Base-by-base conservation (phyloP, 2,329 filamentous ascomycete genomes). In the Talaromyces atroroseus region DNA sequence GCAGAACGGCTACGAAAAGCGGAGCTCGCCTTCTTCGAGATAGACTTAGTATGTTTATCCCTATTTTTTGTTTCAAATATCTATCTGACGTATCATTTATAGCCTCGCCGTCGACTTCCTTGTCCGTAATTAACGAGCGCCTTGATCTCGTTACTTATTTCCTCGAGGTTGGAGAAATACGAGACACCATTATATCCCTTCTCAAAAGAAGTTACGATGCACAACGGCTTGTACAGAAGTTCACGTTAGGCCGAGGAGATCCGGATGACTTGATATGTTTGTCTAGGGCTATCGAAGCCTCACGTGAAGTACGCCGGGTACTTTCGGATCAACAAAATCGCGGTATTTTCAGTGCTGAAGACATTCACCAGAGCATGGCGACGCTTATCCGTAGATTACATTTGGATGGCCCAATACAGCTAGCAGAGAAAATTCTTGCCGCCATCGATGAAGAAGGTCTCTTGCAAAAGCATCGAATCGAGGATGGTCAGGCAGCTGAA, bases 381-480 rank as follows among this genome's bases (percentile, higher is more conserved):
- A 51, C 61, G 23, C 68, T 75, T 65, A 60, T 68, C 2, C 61
- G 64, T 45, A 66, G 70, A 6, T 60, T 72, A 42, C 61, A 68
- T 54, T 78, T 96, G 20, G 77, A 82, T 12, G 82, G 83, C 2
- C 89, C 91, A 0, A 74, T 78, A 11, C 78, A 82, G 44, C 81
- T 97, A 4, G 89, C 92, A 2, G 73, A 77, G 21, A 82, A 81
- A 21, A 96, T 99, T 58, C 75, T 82, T 50, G 78, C 82, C 2
- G 86, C 92, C 3, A 95, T 99, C 57, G 94, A 99, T 65, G 94
- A 97, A 73, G 92, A 96, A 60, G 90, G 91, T 0, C 76, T 97
- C n/a, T 79, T 85, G 16, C 84, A 89, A 62, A 86, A 89, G 64
- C 92, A 96, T 64, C 82, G 87, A 36, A 80, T 87, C 1, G 85